Conservation (phyloP, 192 early-diverging fungal species). For the Coemansia sp. region DNA sequence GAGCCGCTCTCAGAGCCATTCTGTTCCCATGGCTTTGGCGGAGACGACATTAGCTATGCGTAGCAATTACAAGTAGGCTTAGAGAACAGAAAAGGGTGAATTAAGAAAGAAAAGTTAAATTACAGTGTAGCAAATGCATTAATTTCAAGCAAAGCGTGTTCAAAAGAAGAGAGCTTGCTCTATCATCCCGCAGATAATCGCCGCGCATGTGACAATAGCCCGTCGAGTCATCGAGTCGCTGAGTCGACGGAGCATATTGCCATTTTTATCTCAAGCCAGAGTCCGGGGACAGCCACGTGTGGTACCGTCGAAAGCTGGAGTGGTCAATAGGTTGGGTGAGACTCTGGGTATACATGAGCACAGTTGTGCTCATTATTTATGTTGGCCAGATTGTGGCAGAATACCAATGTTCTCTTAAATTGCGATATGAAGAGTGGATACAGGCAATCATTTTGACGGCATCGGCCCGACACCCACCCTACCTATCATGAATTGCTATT, state of each 20-base stretch:
- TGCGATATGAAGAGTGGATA: neutral
- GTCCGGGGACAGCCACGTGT: too few species aligned
- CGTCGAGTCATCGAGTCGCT: neutral
- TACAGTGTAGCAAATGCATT: neutral
- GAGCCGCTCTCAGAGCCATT: neutral
- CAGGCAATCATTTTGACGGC: neutral
- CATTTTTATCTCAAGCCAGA: too few species aligned
- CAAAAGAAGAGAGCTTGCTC: neutral
- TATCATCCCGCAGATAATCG: neutral
- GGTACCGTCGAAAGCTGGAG: neutral
- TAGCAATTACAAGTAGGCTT: neutral
- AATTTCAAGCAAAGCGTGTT: neutral
- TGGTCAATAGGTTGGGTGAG: neutral
- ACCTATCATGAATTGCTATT: neutral
- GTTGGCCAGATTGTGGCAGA: neutral
- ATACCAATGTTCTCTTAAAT: neutral
- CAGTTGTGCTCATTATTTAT: neutral
- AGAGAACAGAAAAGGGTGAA: neutral
- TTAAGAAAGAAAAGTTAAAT: neutral
- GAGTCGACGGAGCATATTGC: neutral
- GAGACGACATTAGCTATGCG: slow-evolving; percentile 33
- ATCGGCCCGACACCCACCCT: neutral
- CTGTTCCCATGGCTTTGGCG: slow-evolving; percentile 52
- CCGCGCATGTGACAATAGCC: neutral
- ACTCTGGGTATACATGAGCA: neutral